Conservation (phyloP, 495 filamentous ascomycete genomes). For the Podospora sp. region DNA sequence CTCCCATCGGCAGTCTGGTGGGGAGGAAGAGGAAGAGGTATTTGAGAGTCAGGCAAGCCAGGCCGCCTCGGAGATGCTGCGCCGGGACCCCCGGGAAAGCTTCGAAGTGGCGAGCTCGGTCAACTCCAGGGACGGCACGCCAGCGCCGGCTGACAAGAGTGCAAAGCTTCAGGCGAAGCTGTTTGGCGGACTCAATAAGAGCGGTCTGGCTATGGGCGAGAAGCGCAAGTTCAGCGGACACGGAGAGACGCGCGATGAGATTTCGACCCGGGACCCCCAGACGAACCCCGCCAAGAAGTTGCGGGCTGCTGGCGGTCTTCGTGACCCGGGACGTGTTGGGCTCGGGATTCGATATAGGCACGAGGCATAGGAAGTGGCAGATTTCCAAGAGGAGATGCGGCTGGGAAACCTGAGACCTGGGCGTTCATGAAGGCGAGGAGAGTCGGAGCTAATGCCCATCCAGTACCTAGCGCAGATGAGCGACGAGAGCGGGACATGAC, state of each 20-base stretch:
- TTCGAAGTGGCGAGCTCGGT: slow-evolving; percentile 51
- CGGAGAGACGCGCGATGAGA: slow-evolving; percentile 42
- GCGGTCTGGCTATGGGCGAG: slow-evolving; percentile 38
- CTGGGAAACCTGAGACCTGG: background rate
- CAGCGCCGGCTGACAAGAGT: slow-evolving; percentile 47
- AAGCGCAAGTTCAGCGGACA: slow-evolving; percentile 62
- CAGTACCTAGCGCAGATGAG: too few relatives aligned
- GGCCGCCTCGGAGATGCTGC: slow-evolving; percentile 58
- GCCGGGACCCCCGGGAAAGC: slow-evolving; percentile 53
- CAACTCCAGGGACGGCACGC: slow-evolving; percentile 46
- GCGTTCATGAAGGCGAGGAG: too few relatives aligned
- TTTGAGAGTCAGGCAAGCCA: slow-evolving; percentile 56
- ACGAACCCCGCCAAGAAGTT: slow-evolving; percentile 62
- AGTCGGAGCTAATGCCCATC: too few relatives aligned
- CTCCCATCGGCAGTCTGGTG: slow-evolving; percentile 29
- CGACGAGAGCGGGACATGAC: background rate
- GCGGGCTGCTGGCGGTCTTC: slow-evolving; percentile 47
- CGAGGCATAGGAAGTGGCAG: slow-evolving; percentile 22
- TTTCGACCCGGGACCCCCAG: slow-evolving; percentile 31
- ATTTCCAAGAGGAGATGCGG: background rate
- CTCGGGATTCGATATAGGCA: slow-evolving; percentile 62
- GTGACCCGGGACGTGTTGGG: slow-evolving; percentile 52
- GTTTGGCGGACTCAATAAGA: slow-evolving; percentile 68
- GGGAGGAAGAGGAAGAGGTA: slow-evolving; percentile 46
- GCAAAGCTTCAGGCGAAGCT: slow-evolving; percentile 64